Evolutionary conservation across 1,284 basidiomycete species (phyloP).

Genomic region (Rhodotorula sp.): DNA sequence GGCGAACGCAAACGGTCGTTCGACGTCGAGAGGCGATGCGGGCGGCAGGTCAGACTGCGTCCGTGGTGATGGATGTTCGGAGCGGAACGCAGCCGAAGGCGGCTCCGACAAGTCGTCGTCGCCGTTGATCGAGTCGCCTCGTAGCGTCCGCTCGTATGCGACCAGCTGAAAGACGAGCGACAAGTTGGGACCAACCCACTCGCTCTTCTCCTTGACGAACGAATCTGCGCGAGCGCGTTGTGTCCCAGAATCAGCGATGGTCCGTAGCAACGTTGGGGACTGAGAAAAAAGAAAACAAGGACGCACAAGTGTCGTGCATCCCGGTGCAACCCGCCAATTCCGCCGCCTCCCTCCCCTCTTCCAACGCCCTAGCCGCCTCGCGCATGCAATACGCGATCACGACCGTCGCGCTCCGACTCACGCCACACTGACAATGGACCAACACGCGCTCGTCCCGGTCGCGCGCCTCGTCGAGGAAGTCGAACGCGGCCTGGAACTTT

Average conservation of each 20-base stretch:
- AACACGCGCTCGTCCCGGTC: constrained; percentile 70
- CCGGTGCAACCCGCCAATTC: constrained; percentile 52
- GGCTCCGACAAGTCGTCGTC: constrained; percentile 19
- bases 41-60: constrained; percentile 56
- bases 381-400: constrained; percentile 94
- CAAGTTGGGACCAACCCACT: constrained; percentile 89
- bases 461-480: constrained; percentile 74
- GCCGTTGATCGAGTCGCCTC: constrained; percentile 20
- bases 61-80: neutral
- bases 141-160: constrained; percentile 82
- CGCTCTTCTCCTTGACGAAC: constrained; percentile 70
- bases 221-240: constrained; percentile 20
- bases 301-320: constrained; percentile 91
- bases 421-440: constrained; percentile 94
- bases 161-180: constrained; percentile 95
- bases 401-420: constrained; percentile 89
- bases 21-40: constrained; percentile 77
- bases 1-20: constrained; percentile 61
- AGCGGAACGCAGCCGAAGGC: constrained; percentile 12
- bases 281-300: constrained; percentile 54
- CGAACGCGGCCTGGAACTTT: constrained; percentile 51
- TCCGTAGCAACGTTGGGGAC: too few species aligned
- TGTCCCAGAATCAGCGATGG: neutral
- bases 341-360: constrained; percentile 36
- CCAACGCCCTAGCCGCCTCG: constrained; percentile 70